Conservation (phyloP, 129 eudicot genomes). For the Helichrysum umbraculigerum region DNA sequence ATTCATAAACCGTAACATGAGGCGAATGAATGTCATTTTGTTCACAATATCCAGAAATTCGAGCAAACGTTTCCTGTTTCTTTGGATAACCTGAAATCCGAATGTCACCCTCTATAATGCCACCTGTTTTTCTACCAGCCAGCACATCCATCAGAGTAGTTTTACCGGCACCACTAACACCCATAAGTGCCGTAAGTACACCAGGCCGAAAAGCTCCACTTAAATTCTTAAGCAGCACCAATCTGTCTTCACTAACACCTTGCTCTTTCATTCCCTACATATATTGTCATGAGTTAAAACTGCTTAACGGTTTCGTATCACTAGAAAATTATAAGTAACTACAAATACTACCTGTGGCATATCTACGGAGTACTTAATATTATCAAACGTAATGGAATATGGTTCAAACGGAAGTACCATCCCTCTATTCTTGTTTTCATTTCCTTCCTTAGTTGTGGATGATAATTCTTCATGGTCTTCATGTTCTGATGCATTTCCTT, state of each 20-base stretch:
- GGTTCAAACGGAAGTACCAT: slow-evolving; percentile 94
- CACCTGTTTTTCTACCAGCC: slow-evolving; percentile 94
- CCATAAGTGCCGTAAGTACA: slow-evolving; percentile 87
- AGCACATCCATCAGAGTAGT: slow-evolving; percentile 94
- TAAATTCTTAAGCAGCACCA: slow-evolving; percentile 65
- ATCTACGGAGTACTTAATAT: slow-evolving; percentile 74
- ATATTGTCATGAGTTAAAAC: not conserved
- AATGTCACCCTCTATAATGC: slow-evolving; percentile 63
- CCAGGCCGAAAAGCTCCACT: slow-evolving; percentile 94
- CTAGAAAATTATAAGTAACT: not conserved
- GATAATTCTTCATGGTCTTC: slow-evolving; percentile 35
- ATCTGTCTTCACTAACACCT: slow-evolving; percentile 55
- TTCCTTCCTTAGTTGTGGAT: slow-evolving; percentile 13
- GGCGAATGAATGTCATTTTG: slow-evolving; percentile 92
- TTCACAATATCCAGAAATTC: slow-evolving; percentile 91
- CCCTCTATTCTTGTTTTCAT: slow-evolving; percentile 53
- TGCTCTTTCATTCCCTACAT: slow-evolving; percentile 82
- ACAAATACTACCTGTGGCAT: slow-evolving; percentile 64
- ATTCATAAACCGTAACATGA: slow-evolving; percentile 78
- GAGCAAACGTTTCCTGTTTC: slow-evolving; percentile 84
- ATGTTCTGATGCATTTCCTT: slow-evolving; percentile 39
- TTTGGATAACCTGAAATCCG: slow-evolving; percentile 87
- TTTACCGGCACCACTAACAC: slow-evolving; percentile 97
- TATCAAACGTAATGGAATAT: slow-evolving; percentile 68
- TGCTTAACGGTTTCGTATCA: not conserved